Conservation (phyloP, 768 basidiomycete genomes). For the Mycena kentingensis region DNA sequence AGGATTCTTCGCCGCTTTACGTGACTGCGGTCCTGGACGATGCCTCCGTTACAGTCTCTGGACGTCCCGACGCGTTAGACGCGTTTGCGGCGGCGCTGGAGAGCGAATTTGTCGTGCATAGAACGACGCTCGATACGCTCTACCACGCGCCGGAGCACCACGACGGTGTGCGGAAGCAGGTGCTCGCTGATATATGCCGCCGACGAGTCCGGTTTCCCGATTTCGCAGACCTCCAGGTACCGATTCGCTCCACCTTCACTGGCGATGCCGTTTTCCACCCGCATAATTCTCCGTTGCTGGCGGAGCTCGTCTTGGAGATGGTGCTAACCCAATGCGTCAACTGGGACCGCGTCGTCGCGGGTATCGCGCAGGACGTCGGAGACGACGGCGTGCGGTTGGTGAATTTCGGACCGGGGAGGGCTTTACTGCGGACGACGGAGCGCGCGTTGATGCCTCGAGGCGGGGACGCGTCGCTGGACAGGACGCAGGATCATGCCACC, state of each 20-base stretch:
- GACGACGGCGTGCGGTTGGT: too few species aligned
- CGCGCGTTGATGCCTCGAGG: too few species aligned
- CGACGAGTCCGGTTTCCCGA: slow-evolving; percentile 54
- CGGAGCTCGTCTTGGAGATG: slow-evolving; percentile 49
- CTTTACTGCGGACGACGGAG: background rate
- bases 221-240: slow-evolving; percentile 46
- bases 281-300: slow-evolving; percentile 31
- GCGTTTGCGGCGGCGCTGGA: slow-evolving; percentile 44
- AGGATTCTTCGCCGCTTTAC: slow-evolving; percentile 32
- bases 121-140: slow-evolving; percentile 49
- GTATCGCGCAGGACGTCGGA: too few species aligned
- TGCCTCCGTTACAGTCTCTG: slow-evolving; percentile 56
- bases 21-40: slow-evolving; percentile 55
- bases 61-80: slow-evolving; percentile 51
- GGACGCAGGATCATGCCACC: background rate
- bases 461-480: background rate
- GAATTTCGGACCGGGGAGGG: background rate
- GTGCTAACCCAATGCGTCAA: slow-evolving; percentile 53
- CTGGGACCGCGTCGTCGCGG: slow-evolving; percentile 48
- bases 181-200: slow-evolving; percentile 46
- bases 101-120: slow-evolving; percentile 38
- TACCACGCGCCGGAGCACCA: slow-evolving; percentile 50
- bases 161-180: slow-evolving; percentile 35
- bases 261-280: slow-evolving; percentile 41
- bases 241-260: slow-evolving; percentile 48